Evolutionary conservation across 106 monocot genomes (phyloP).

Genomic region (Xerophyta viscosa): DNA sequence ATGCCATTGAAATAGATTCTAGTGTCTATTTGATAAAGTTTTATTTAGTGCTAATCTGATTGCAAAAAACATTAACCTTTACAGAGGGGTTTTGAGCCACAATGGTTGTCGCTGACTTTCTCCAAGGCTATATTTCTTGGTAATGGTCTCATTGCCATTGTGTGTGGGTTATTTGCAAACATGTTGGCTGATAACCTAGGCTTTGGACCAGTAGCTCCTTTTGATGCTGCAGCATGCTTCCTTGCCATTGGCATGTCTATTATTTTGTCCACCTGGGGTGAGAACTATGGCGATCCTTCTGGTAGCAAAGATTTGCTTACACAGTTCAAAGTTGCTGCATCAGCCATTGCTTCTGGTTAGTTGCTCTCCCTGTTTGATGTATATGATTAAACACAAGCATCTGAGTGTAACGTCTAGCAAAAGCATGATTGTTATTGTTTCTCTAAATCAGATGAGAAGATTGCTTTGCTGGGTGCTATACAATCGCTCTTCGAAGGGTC

Average conservation of each 20-base stretch:
- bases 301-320: constrained; percentile 69
- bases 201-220: constrained; percentile 92
- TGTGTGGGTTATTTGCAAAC: constrained; percentile 81
- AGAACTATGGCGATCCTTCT: constrained; percentile 96
- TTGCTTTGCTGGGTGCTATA: constrained; percentile 95
- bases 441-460: constrained; percentile 82
- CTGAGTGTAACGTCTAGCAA: neutral
- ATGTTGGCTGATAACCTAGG: constrained; percentile 74
- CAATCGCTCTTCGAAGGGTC: constrained; percentile 97
- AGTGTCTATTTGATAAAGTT: too few species aligned
- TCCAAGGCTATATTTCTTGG: constrained; percentile 99
- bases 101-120: constrained; percentile 96
- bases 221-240: constrained; percentile 92
- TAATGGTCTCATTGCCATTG: constrained; percentile 86
- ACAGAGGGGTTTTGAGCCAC: constrained; percentile 93
- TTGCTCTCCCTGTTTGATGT: too few species aligned
- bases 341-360: constrained; percentile 89
- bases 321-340: constrained; percentile 84
- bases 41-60: constrained; percentile 9
- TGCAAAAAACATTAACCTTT: neutral
- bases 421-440: constrained; percentile 3
- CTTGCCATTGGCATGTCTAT: constrained; percentile 95
- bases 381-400: neutral
- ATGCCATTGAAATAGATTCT: too few species aligned
- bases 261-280: constrained; percentile 81